Conservation (phyloP, 495 filamentous ascomycete species). For the Annulohypoxylon moriforme region DNA sequence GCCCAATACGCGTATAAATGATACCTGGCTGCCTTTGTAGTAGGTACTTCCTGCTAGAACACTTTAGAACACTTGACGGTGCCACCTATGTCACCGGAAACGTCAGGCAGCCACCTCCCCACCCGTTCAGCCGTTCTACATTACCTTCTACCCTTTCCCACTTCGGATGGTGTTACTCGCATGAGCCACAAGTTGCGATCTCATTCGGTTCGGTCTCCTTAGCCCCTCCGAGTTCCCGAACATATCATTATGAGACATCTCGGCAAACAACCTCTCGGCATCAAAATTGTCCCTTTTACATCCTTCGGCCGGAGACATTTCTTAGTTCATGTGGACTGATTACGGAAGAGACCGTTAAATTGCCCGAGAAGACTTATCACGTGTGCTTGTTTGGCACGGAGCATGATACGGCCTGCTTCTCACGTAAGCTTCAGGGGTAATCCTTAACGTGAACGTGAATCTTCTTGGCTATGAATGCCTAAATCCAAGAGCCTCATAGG, state of each 20-base stretch:
- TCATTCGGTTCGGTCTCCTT: slow-evolving; percentile 21
- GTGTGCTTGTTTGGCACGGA: neutral
- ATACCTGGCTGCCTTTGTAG: neutral
- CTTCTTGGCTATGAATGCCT: slow-evolving; percentile 4
- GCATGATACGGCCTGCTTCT: neutral
- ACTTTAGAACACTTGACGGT: too few species aligned
- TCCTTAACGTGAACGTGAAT: neutral
- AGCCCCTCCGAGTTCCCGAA: slow-evolving; percentile 25
- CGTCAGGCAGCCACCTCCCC: neutral
- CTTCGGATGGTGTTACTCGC: slow-evolving; percentile 4
- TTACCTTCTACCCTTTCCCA: neutral
- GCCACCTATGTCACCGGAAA: neutral
- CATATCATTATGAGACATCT: neutral
- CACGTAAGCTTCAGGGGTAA: slow-evolving; percentile 32
- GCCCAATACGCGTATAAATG: neutral
- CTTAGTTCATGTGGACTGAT: neutral
- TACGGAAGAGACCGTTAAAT: neutral
- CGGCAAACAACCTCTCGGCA: neutral
- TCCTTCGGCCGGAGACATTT: neutral
- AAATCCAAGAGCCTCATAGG: slow-evolving; percentile 11
- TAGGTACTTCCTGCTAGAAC: neutral
- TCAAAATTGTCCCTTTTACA: slow-evolving; percentile 15
- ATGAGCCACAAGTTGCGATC: slow-evolving; percentile 7
- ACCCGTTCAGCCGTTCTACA: neutral
- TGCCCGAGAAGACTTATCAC: neutral